Base-by-base conservation (phyloP, 2,329 filamentous ascomycete genomes). In the Magnaporthiopsis poae region DNA sequence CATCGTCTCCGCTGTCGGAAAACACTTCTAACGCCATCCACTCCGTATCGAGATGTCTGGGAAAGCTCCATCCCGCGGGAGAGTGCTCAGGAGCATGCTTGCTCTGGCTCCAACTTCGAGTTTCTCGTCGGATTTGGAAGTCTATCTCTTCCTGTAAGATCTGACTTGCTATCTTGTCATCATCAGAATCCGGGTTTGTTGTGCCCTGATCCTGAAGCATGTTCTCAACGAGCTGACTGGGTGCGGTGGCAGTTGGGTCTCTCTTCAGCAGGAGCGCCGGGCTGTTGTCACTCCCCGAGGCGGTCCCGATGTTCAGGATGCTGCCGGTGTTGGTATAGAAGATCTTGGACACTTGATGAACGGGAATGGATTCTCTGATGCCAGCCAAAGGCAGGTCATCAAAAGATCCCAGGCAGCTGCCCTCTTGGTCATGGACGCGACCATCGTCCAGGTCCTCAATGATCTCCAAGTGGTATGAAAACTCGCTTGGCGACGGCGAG, bases 11-110 rank as follows among this genome's bases (percentile, higher is more conserved):
- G 3, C 86, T 82, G 71, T 91, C 88, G 21, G 86, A 84, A 73
- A 89, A 95, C 0, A 96, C 90, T 74, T 96, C 92, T 21, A 97
- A 86, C 0, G 93, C 93, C 70, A 96, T 85, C 93, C 93, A 97
- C 76, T 96, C 93, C 0, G 90, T 87, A 71, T 96, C 93, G 0
- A 96, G 80, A 68, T 92, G 89, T 1, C 82, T 81, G 0, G 92
- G 91, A 2, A 96, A 79, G 13, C 80, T 79, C 84, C 86, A 89
- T 70, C 64, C 11, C 46, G 11, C 8, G 35, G 65, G 62, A 62
- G 39, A 31, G 5, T 66, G 60, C 35, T 64, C 46, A 61, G 67
- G 61, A n/a, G 63, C 25, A 60, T 56, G 35, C 66, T 25, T 56
- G 8, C 13, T 18, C 68, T 27, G 36, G 66, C 15, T 64, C 70